Conservation (phyloP, 768 basidiomycete genomes). For the Boletus pseudopeckii region DNA sequence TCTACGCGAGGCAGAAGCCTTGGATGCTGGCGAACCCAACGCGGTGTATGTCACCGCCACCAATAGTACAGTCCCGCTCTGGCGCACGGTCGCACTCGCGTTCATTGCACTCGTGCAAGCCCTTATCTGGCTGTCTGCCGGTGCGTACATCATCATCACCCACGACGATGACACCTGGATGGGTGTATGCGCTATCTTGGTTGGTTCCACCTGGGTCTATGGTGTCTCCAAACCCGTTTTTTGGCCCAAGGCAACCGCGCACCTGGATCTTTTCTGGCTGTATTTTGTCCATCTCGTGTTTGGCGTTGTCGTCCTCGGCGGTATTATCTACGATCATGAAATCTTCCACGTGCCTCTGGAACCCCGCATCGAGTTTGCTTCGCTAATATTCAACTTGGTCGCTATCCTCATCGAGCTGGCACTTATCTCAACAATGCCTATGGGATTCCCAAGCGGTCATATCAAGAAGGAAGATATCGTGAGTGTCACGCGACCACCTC, state of each 20-base stretch:
- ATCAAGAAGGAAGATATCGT: slow-evolving; percentile 61
- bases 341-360: slow-evolving; percentile 45
- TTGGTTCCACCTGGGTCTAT: slow-evolving; percentile 65
- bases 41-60: background rate
- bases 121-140: slow-evolving; percentile 56
- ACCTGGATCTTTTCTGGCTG: slow-evolving; percentile 59
- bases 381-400: slow-evolving; percentile 41
- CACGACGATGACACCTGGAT: slow-evolving; percentile 33
- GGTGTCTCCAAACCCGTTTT: slow-evolving; percentile 53
- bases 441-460: slow-evolving; percentile 55
- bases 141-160: slow-evolving; percentile 51
- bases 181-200: slow-evolving; percentile 42
- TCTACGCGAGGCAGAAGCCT: slow-evolving; percentile 54
- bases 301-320: slow-evolving; percentile 50
- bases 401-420: slow-evolving; percentile 41
- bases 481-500: slow-evolving; percentile 24
- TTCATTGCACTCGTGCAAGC: slow-evolving; percentile 54
- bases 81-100: slow-evolving; percentile 58
- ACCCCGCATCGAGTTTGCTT: slow-evolving; percentile 20
- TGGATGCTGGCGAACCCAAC: slow-evolving; percentile 25
- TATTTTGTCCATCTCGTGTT: slow-evolving; percentile 48
- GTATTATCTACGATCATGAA: slow-evolving; percentile 48
- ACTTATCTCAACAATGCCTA: slow-evolving; percentile 59
- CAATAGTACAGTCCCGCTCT: slow-evolving; percentile 40
- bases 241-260: slow-evolving; percentile 53